phyloP scores from a whole-genome alignment of 2,329 filamentous ascomycete species.

The Aspergillus texensis region DNA sequence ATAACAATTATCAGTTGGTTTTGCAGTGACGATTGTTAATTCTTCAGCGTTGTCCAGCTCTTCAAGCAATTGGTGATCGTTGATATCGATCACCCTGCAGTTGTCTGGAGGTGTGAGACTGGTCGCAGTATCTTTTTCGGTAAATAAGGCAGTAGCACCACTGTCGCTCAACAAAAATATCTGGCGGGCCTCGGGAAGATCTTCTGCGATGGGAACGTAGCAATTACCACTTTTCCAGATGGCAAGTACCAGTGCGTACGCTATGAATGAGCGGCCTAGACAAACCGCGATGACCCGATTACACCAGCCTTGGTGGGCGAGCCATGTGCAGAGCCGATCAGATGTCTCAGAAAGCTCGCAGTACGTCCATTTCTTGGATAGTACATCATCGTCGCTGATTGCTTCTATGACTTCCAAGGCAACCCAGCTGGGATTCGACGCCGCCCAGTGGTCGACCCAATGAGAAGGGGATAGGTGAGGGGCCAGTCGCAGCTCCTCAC shows the following conservation, averaged over 20 bases:
- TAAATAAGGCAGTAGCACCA: neutral
- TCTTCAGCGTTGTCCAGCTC: neutral
- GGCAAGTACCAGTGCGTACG: slow-evolving; percentile 13
- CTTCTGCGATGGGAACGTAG: slow-evolving; percentile 17
- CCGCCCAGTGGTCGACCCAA: neutral
- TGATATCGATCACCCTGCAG: neutral
- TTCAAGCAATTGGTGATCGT: neutral
- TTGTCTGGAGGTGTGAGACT: neutral
- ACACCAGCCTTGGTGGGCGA: neutral
- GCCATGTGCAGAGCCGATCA: neutral
- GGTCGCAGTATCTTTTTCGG: neutral
- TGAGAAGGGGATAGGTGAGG: neutral
- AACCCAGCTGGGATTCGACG: neutral
- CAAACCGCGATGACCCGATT: neutral
- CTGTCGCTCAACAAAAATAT: neutral
- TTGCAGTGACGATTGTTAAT: too few species aligned
- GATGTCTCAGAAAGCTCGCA: neutral
- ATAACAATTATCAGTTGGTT: slow-evolving; percentile 7
- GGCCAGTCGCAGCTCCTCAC: neutral
- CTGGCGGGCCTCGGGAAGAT: slow-evolving; percentile 14
- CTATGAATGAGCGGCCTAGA: slow-evolving; percentile 9
- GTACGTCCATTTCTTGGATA: neutral
- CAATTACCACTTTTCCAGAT: slow-evolving; percentile 19
- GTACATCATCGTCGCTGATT: neutral
- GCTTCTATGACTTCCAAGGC: neutral